These are phyloP conservation scores for Fusarium bulbicola DNA, from an alignment of 2,329 filamentous ascomycete species.

Conservation along the genomic window DNA sequence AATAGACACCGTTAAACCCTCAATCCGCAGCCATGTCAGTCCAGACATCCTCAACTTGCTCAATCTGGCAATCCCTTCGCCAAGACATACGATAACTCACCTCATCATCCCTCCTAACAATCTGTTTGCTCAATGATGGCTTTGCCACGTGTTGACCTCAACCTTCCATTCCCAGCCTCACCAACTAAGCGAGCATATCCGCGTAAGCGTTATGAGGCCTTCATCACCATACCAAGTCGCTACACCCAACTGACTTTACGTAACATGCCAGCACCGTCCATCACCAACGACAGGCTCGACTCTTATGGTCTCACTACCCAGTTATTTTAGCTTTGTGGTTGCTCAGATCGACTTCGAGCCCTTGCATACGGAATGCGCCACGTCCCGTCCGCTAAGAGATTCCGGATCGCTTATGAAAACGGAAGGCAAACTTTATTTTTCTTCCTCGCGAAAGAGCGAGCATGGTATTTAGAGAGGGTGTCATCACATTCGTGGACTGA, in stretches of 20 bases:
- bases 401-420: neutral
- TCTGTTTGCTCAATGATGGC: neutral
- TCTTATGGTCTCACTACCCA: neutral
- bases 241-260: neutral
- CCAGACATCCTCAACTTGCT: neutral
- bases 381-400: neutral
- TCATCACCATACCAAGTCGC: neutral
- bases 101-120: neutral
- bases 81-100: accelerated
- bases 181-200: neutral
- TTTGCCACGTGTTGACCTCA: neutral
- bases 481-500: neutral
- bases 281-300: neutral
- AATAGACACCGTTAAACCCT: no score
- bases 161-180: neutral
- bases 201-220: neutral
- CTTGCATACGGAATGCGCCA: neutral
- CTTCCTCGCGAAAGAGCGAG: neutral
- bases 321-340: neutral
- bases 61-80: neutral
- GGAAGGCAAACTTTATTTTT: neutral
- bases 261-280: neutral
- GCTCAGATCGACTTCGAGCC: neutral
- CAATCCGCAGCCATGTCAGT: neutral
- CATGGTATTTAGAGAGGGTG: neutral